These are phyloP conservation scores for Arctium minus DNA, from an alignment of 129 eudicot species.

Conservation along the genomic window DNA sequence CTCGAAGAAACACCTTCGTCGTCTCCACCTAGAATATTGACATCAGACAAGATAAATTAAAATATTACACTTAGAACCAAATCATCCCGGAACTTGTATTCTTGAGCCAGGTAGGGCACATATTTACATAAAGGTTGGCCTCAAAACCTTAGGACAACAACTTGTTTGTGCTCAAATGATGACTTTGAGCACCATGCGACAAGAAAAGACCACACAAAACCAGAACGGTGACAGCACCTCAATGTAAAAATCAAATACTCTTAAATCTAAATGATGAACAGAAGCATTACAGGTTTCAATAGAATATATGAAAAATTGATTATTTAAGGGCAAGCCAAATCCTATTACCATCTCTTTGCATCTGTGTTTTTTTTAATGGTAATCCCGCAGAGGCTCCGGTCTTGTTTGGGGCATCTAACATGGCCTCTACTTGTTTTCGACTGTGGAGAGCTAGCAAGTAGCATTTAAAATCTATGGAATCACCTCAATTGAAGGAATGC, in stretches of 20 bases:
- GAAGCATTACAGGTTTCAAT: background rate
- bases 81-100: background rate
- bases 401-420: too few species aligned
- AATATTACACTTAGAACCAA: background rate
- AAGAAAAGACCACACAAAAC: background rate
- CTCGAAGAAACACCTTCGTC: constrained; percentile 74
- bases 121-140: background rate
- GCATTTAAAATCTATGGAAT: too few species aligned
- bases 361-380: too few species aligned
- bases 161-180: background rate
- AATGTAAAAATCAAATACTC: background rate
- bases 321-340: too few species aligned
- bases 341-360: too few species aligned
- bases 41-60: constrained; percentile 3
- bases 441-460: too few species aligned
- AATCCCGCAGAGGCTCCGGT: too few species aligned
- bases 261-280: background rate
- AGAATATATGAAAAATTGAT: too few species aligned
- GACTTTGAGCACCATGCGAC: background rate
- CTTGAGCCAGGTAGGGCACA: background rate
- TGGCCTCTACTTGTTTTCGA: too few species aligned
- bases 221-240: background rate
- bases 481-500: too few species aligned
- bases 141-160: background rate
- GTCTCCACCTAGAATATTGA: constrained; percentile 75